Evolutionary conservation across 768 basidiomycete species (phyloP).

Genomic region (Mrakia frigida): DNA sequence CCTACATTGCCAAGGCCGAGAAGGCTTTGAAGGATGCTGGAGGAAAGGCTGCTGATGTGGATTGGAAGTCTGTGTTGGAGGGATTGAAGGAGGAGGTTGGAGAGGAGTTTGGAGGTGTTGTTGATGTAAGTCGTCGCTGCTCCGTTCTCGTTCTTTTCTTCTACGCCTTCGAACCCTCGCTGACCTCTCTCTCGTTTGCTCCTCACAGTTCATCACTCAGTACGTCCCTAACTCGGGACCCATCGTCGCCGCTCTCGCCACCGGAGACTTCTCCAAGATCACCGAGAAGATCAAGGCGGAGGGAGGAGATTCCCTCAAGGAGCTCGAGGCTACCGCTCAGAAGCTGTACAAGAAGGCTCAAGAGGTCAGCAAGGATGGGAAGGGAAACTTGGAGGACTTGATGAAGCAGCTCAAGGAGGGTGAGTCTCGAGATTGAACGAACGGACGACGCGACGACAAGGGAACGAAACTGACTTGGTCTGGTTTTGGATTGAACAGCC

Average conservation of each 20-base stretch:
- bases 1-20: conserved; percentile 41
- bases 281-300: conserved; percentile 41
- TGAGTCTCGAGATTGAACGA: conserved; percentile 26
- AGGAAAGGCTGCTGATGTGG: conserved; percentile 41
- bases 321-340: conserved; percentile 40
- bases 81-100: conserved; percentile 41
- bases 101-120: conserved; percentile 37
- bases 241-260: conserved; percentile 26
- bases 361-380: conserved; percentile 42
- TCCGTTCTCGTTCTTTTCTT: background rate
- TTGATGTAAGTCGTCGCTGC: conserved; percentile 38
- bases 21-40: conserved; percentile 40
- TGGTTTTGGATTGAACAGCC: conserved; percentile 32
- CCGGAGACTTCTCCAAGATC: conserved; percentile 37
- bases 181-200: background rate
- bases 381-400: conserved; percentile 40
- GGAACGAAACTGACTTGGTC: background rate
- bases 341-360: conserved; percentile 41
- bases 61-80: conserved; percentile 40
- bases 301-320: conserved; percentile 40
- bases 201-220: conserved; percentile 34
- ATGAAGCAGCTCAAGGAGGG: conserved; percentile 41
- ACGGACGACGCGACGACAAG: background rate
- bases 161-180: background rate
- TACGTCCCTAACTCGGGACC: conserved; percentile 33